Evolutionary conservation across 176 grass and related monocot species (phyloP).

Genomic region (Lolium multiflorum): DNA sequence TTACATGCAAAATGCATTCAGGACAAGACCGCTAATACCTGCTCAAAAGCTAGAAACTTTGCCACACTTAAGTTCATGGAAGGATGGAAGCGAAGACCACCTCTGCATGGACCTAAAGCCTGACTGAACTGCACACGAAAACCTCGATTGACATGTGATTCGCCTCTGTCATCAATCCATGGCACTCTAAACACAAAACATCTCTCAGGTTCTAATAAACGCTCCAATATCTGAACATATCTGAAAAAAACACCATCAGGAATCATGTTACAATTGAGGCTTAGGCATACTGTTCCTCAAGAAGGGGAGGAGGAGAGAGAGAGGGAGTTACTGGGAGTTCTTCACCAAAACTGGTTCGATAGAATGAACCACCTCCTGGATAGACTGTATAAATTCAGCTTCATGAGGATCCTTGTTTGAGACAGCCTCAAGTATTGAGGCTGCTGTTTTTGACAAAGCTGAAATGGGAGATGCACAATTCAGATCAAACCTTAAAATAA

Average conservation of each 20-base stretch:
- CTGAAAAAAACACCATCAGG: conserved; percentile 54
- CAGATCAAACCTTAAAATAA: conserved; percentile 40
- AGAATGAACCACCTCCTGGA: conserved; percentile 97
- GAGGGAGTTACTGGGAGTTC: conserved; percentile 70
- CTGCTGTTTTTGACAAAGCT: conserved; percentile 93
- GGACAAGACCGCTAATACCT: conserved; percentile 61
- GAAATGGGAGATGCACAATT: conserved; percentile 54
- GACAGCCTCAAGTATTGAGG: conserved; percentile 90
- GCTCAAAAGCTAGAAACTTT: conserved; percentile 99
- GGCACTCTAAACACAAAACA: conserved; percentile 95
- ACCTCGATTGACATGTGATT: conserved; percentile 89
- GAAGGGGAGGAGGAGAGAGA: not conserved
- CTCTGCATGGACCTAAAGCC: conserved; percentile 92
- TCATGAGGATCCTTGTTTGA: conserved; percentile 90
- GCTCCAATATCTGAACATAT: conserved; percentile 92
- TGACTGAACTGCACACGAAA: conserved; percentile 97
- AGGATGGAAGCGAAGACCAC: conserved; percentile 97
- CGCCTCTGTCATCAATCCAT: conserved; percentile 95
- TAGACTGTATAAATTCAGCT: conserved; percentile 94
- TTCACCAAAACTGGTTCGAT: conserved; percentile 93
- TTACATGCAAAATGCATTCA: conserved; percentile 30
- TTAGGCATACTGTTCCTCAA: conserved; percentile 30
- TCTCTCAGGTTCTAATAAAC: conserved; percentile 95
- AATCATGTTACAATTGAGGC: conserved; percentile 38
- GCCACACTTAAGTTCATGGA: conserved; percentile 95